These are phyloP conservation scores for Nannochloropsis granulata DNA, from an alignment of 108 stramenopile species.

Conservation along the genomic window DNA sequence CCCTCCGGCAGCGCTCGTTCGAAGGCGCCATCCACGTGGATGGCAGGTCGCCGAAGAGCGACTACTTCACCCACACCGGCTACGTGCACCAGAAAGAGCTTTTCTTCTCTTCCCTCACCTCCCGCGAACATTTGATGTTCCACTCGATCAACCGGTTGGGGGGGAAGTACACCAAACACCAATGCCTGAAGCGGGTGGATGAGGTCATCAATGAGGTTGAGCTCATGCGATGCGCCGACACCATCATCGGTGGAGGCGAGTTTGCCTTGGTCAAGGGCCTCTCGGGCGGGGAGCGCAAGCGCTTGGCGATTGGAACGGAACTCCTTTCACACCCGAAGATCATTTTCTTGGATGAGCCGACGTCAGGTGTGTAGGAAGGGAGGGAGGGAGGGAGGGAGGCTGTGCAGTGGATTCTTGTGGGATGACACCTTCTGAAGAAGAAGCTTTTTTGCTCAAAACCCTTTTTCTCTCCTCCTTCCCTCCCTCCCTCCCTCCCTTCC, in stretches of 20 bases:
- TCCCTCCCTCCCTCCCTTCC: too few relatives aligned
- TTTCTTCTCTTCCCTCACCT: not conserved
- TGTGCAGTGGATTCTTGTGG: not conserved
- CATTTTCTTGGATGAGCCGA: constrained; percentile 46
- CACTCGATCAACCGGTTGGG: not conserved
- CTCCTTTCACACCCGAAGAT: constrained; percentile 35
- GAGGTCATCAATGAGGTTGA: constrained; percentile 56
- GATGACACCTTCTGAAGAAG: too few relatives aligned
- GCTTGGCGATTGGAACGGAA: constrained; percentile 36
- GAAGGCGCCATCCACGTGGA: not conserved
- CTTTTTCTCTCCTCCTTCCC: too few relatives aligned
- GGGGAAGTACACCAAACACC: not conserved
- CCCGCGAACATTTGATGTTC: not conserved
- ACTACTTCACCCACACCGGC: not conserved
- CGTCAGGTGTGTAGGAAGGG: constrained; percentile 39
- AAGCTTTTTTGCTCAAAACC: too few relatives aligned
- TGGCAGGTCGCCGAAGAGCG: not conserved
- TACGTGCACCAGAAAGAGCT: not conserved
- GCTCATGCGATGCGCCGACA: constrained; percentile 47
- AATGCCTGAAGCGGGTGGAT: constrained; percentile 28
- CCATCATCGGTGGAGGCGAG: constrained; percentile 44
- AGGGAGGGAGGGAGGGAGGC: constrained; percentile 1
- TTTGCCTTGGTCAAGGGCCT: constrained; percentile 27
- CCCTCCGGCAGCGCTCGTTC: not conserved
- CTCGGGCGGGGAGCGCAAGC: constrained; percentile 33